Percentiles rank a stretch among this genome's conserved stretches.
Conservation (phyloP, 306 rosid species). For the Citrullus colocynthis region DNA sequence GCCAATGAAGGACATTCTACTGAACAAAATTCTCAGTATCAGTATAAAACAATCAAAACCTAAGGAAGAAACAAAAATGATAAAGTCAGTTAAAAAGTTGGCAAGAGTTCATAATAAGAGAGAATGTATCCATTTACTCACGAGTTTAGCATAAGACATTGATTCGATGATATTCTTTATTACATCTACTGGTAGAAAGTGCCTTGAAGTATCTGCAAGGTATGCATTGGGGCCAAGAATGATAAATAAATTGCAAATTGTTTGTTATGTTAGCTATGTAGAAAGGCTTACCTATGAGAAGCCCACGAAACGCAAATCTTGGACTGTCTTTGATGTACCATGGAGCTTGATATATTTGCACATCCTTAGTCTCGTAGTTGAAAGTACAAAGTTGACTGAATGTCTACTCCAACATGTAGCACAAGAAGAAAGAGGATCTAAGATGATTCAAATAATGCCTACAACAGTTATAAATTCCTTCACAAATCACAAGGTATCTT, state of each 20-base stretch:
- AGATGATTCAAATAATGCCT: neutral
- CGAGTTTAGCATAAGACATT: slow-evolving; percentile 92
- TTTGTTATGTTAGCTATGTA: slow-evolving; percentile 1
- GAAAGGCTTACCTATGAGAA: slow-evolving; percentile 55
- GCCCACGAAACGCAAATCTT: slow-evolving; percentile 83
- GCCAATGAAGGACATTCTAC: slow-evolving; percentile 98
- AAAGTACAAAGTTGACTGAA: slow-evolving; percentile 86
- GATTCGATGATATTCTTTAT: slow-evolving; percentile 85
- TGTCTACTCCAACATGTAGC: slow-evolving; percentile 37
- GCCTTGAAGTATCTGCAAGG: slow-evolving; percentile 91
- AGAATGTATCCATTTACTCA: slow-evolving; percentile 28
- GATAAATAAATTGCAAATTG: slow-evolving; percentile 7
- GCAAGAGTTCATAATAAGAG: slow-evolving; percentile 2
- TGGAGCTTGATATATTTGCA: slow-evolving; percentile 66
- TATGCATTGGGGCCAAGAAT: slow-evolving; percentile 1
- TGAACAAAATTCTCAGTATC: slow-evolving; percentile 26
- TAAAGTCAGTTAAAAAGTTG: neutral
- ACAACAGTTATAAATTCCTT: neutral
- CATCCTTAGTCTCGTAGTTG: slow-evolving; percentile 63
- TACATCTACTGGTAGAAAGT: slow-evolving; percentile 61
- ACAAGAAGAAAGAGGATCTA: slow-evolving; percentile 8
- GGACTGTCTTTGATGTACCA: slow-evolving; percentile 83
- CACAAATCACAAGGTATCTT: neutral
- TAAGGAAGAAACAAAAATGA: neutral
- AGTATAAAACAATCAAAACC: slow-evolving; percentile 25